These are phyloP conservation scores for Microcyclospora tardicrescens DNA, from an alignment of 2,329 filamentous ascomycete species.

Conservation along the genomic window DNA sequence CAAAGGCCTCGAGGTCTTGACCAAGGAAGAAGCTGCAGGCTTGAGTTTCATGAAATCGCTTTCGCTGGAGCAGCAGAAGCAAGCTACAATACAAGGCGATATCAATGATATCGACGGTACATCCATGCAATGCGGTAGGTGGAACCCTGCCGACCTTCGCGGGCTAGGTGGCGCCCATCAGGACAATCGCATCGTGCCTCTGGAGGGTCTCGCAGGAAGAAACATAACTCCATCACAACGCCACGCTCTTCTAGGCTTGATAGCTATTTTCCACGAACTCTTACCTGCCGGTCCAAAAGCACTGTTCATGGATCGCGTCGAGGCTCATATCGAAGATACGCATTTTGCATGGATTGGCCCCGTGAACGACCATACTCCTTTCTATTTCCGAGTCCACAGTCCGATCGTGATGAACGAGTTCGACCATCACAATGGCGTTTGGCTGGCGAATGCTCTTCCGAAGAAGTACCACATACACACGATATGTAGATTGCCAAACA, in stretches of 20 bases:
- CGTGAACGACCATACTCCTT: constrained; percentile 51
- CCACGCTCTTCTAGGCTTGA: constrained; percentile 41
- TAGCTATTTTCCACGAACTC: constrained; percentile 53
- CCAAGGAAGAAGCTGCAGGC: constrained; percentile 50
- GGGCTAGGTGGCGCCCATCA: constrained; percentile 65
- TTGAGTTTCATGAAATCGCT: constrained; percentile 55
- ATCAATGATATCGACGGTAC: constrained; percentile 48
- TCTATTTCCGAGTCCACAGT: constrained; percentile 66
- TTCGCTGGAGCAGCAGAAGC: constrained; percentile 29
- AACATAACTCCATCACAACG: constrained; percentile 39
- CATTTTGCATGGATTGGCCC: constrained; percentile 69
- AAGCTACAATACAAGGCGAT: constrained; percentile 40
- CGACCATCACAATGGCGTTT: constrained; percentile 68
- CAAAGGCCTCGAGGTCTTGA: constrained; percentile 50
- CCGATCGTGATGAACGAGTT: constrained; percentile 63
- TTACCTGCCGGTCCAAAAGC: constrained; percentile 44
- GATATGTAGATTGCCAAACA: constrained; percentile 56
- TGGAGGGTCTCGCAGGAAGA: constrained; percentile 48
- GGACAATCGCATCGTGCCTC: constrained; percentile 63
- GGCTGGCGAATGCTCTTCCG: constrained; percentile 56
- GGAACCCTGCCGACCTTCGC: constrained; percentile 69
- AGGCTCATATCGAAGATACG: constrained; percentile 48
- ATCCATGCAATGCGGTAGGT: constrained; percentile 44
- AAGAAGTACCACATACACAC: constrained; percentile 71
- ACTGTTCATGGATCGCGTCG: constrained; percentile 42